phyloP scores from a whole-genome alignment of 257 asterid species.

The Striga asiatica region DNA sequence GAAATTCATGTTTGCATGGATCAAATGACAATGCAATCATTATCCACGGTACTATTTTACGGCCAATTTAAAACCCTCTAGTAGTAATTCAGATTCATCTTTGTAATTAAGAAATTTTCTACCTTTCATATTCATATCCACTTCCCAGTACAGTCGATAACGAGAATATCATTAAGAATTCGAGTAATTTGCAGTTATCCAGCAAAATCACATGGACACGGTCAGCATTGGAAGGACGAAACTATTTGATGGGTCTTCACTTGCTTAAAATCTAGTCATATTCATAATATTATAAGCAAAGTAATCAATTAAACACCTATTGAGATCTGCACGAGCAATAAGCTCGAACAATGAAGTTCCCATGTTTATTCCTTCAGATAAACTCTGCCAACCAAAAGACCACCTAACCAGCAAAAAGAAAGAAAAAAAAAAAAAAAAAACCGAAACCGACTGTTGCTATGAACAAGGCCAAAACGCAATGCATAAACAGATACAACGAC shows the following conservation, averaged over 20 bases:
- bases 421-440: no score
- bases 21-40: no score
- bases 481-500: neutral
- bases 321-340: no score
- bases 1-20: no score
- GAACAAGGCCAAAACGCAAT: slow-evolving; percentile 1
- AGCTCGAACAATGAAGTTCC: no score
- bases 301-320: no score
- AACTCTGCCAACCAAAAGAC: no score
- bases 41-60: neutral
- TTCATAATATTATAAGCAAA: no score
- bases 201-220: neutral
- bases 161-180: neutral
- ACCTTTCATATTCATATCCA: neutral
- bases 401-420: neutral
- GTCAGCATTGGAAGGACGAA: no score
- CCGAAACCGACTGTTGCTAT: neutral
- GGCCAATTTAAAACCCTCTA: neutral
- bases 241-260: no score
- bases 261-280: no score
- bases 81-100: slow-evolving; percentile 1
- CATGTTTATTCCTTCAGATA: no score
- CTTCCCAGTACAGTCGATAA: neutral
- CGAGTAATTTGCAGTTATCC: neutral
- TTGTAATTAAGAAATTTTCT: neutral